Evolutionary conservation across 2,329 filamentous ascomycete species (phyloP).

Genomic region (Chaetothyriales sp.): DNA sequence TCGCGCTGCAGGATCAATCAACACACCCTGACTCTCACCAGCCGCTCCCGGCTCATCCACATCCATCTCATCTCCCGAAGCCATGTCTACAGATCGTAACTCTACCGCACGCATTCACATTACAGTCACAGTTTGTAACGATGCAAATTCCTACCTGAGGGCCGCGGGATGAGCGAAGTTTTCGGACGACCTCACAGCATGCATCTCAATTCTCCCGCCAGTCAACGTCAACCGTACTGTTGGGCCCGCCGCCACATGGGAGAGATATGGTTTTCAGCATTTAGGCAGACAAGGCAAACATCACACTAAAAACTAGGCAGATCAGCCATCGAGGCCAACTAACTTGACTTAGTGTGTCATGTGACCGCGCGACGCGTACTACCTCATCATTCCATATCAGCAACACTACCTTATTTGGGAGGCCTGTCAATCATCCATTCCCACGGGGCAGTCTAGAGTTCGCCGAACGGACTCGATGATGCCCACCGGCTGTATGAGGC

Average conservation of each 20-base stretch:
- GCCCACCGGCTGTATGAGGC: not conserved
- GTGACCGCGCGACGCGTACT: too few species aligned
- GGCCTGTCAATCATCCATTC: not conserved
- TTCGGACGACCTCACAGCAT: too few species aligned
- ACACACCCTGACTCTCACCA: not conserved
- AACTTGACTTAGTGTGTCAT: too few species aligned
- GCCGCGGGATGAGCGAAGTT: too few species aligned
- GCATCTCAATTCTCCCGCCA: too few species aligned
- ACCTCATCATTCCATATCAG: too few species aligned
- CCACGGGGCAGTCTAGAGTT: not conserved
- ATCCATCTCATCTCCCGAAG: conserved; percentile 22
- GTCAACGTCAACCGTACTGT: too few species aligned
- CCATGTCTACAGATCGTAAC: not conserved
- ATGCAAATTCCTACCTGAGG: not conserved
- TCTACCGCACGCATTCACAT: not conserved
- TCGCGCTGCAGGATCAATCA: conserved; percentile 3
- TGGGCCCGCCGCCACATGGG: too few species aligned
- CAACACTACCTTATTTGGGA: not conserved
- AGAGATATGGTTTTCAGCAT: too few species aligned
- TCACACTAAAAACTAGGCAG: too few species aligned
- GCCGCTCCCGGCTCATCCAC: conserved; percentile 27
- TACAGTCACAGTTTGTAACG: not conserved
- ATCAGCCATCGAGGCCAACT: too few species aligned
- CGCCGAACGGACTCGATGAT: not conserved
- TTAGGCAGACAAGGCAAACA: too few species aligned